Conservation (phyloP, 2,329 filamentous ascomycete species). For the Cladosporium sp. region DNA sequence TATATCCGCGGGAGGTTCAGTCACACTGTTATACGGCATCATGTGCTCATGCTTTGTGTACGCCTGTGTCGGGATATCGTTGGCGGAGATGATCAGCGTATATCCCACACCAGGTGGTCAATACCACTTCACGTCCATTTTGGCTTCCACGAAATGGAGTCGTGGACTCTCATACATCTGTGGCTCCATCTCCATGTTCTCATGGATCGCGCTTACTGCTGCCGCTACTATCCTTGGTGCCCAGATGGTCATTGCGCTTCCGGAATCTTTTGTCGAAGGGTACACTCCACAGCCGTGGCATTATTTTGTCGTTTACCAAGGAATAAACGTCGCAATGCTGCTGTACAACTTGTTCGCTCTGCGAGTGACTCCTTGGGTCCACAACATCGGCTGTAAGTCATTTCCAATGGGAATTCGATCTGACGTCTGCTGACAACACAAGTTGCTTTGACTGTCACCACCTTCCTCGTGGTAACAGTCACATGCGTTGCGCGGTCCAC, state of each 20-base stretch:
- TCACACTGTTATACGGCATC: background rate
- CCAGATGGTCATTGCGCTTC: slow-evolving; percentile 20
- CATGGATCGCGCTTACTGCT: slow-evolving; percentile 25
- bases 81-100: background rate
- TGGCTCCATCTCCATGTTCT: slow-evolving; percentile 12
- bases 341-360: slow-evolving; percentile 61
- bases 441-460: slow-evolving; percentile 45
- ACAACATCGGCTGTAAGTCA: slow-evolving; percentile 51
- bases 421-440: slow-evolving; percentile 45
- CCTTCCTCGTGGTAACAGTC: slow-evolving; percentile 37
- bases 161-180: slow-evolving; percentile 4
- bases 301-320: slow-evolving; percentile 21
- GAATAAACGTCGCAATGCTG: slow-evolving; percentile 46
- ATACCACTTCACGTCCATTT: slow-evolving; percentile 1
- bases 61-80: background rate
- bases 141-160: background rate
- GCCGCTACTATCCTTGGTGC: slow-evolving; percentile 25
- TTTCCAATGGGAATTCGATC: background rate
- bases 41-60: background rate
- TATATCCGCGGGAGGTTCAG: background rate
- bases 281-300: slow-evolving; percentile 19
- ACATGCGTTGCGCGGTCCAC: slow-evolving; percentile 50
- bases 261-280: slow-evolving; percentile 19
- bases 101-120: background rate
- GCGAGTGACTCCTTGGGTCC: slow-evolving; percentile 53